phyloP scores from a whole-genome alignment of 2,329 filamentous ascomycete genomes.

The Xylariales sp. region DNA sequence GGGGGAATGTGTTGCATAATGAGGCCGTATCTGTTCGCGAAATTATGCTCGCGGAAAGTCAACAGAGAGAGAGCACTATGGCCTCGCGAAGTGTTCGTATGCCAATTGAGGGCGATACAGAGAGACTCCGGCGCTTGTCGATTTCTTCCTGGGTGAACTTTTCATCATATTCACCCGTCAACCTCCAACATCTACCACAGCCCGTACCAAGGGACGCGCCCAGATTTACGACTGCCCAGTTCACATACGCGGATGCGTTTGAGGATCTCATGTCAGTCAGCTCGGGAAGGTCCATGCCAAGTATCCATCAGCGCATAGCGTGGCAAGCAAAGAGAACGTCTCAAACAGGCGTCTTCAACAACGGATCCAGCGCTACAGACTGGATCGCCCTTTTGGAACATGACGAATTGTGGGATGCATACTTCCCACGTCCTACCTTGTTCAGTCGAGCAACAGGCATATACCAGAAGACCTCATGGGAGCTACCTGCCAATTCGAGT shows the following conservation, averaged over 20 bases:
- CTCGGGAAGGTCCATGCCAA: constrained; percentile 36
- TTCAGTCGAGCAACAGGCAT: too few relatives aligned
- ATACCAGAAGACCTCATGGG: too few relatives aligned
- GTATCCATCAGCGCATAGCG: constrained; percentile 15
- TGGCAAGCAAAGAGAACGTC: background rate
- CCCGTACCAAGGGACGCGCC: constrained; percentile 43
- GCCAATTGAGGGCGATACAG: constrained; percentile 7
- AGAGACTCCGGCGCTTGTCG: constrained; percentile 5
- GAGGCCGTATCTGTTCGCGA: background rate
- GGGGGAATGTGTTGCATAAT: background rate
- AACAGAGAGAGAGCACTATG: background rate
- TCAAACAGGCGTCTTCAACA: too few relatives aligned
- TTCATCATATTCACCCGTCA: constrained; percentile 41
- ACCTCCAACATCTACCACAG: constrained; percentile 40
- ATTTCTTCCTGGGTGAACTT: constrained; percentile 31
- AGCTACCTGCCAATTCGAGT: too few relatives aligned
- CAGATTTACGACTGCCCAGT: constrained; percentile 20
- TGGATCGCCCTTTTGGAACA: too few relatives aligned
- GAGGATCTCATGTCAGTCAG: constrained; percentile 50
- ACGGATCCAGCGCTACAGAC: too few relatives aligned
- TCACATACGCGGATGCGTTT: constrained; percentile 54
- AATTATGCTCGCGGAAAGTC: background rate
- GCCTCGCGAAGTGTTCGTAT: background rate
- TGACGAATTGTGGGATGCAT: too few relatives aligned
- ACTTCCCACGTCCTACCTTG: too few relatives aligned